Evolutionary conservation across 1,284 basidiomycete species (phyloP).

Genomic region (Cutaneotrichosporon sp.): DNA sequence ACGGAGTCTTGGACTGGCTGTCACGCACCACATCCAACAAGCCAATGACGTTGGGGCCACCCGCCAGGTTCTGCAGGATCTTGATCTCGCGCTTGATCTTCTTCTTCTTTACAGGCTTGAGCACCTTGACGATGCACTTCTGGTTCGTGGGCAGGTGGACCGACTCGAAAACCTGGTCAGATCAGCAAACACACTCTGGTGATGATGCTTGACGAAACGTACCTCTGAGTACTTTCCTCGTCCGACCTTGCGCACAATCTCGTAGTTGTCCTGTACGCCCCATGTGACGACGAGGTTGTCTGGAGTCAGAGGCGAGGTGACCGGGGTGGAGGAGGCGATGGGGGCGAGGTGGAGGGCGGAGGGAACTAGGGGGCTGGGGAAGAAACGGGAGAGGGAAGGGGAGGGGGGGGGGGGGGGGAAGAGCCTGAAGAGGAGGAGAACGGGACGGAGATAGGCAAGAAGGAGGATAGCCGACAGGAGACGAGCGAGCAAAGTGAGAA

Average conservation of each 20-base stretch:
- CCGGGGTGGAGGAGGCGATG: not conserved
- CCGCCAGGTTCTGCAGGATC: slow-evolving; percentile 93
- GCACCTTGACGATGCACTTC: slow-evolving; percentile 97
- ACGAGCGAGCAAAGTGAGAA: no score
- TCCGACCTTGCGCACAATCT: slow-evolving; percentile 95
- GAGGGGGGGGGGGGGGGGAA: no score
- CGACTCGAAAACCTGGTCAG: slow-evolving; percentile 84
- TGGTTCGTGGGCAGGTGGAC: slow-evolving; percentile 89
- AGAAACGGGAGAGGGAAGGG: no score
- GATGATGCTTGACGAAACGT: slow-evolving; percentile 30
- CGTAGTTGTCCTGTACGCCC: slow-evolving; percentile 96
- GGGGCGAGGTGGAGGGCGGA: not conserved
- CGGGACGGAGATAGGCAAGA: no score
- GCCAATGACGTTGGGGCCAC: slow-evolving; percentile 83
- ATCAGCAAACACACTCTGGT: not conserved
- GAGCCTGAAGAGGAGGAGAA: no score
- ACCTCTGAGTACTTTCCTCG: slow-evolving; percentile 96
- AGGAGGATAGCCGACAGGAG: no score
- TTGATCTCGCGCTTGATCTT: slow-evolving; percentile 99
- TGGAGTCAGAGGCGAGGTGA: slow-evolving; percentile 35
- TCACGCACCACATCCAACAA: slow-evolving; percentile 95
- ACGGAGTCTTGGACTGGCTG: slow-evolving; percentile 86
- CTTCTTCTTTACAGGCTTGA: slow-evolving; percentile 99
- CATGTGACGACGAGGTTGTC: slow-evolving; percentile 92
- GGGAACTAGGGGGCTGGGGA: not conserved